A percentile compares a stretch with the other conserved stretches of the same genome.
Evolutionary conservation across 805 yeast genomes (phyloP).

Genomic region (Lipomyces kockii): DNA sequence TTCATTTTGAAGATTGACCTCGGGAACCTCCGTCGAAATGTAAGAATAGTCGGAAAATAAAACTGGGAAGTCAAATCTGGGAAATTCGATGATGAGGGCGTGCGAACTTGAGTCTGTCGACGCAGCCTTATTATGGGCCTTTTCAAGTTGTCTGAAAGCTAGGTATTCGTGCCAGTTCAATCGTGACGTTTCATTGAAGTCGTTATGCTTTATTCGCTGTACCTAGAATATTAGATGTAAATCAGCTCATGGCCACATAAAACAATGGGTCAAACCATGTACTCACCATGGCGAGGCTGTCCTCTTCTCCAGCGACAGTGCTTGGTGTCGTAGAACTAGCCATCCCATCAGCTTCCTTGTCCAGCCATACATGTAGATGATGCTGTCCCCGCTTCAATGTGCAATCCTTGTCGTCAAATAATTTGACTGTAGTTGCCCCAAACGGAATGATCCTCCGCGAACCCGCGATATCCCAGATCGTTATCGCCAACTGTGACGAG

Average conservation of each 20-base stretch:
- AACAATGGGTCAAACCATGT: neutral
- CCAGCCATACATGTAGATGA: conserved; percentile 54
- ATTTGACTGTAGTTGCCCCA: conserved; percentile 61
- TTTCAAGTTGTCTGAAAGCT: conserved; percentile 60
- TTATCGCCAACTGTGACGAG: conserved; percentile 62
- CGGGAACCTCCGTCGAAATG: conserved; percentile 23
- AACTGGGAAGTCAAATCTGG: conserved; percentile 72
- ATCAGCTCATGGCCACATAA: neutral
- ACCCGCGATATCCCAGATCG: conserved; percentile 70
- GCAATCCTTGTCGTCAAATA: conserved; percentile 62
- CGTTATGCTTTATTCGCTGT: conserved; percentile 54
- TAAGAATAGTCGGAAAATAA: conserved; percentile 66
- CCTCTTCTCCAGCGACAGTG: conserved; percentile 47
- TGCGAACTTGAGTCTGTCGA: conserved; percentile 37
- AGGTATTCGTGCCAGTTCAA: conserved; percentile 77
- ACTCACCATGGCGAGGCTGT: conserved; percentile 51
- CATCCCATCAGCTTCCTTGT: conserved; percentile 45
- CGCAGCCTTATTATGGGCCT: conserved; percentile 40
- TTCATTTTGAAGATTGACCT: conserved; percentile 7
- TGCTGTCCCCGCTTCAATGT: conserved; percentile 76
- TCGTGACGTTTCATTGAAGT: conserved; percentile 64
- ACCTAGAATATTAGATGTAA: too few species aligned
- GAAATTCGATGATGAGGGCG: conserved; percentile 59
- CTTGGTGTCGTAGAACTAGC: conserved; percentile 41
- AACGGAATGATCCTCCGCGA: conserved; percentile 55